Percentiles rank a stretch among this genome's conserved stretches.
Evolutionary conservation across 1,284 basidiomycete species (phyloP).

Genomic region (Rhodotorula sp.): DNA sequence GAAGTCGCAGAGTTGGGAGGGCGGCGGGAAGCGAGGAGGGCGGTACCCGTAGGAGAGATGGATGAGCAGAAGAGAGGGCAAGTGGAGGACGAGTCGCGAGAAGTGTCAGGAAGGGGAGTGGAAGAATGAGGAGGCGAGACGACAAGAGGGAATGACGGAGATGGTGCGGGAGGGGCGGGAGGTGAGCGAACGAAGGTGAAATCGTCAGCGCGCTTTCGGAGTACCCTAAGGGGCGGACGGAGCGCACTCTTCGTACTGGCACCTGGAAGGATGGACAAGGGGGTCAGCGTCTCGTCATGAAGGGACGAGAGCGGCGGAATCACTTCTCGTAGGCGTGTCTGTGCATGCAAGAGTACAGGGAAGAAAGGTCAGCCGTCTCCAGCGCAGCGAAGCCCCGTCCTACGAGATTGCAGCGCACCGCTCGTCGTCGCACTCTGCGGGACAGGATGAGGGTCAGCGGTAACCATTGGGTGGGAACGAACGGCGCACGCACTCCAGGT

Average conservation of each 20-base stretch:
- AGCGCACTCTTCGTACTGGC: slow-evolving; percentile 45
- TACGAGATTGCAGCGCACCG: slow-evolving; percentile 17
- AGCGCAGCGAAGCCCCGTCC: neutral
- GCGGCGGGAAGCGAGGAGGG: neutral
- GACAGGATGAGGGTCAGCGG: neutral
- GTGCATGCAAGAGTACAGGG: neutral
- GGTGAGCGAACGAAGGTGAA: no score
- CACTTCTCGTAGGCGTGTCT: slow-evolving; percentile 46
- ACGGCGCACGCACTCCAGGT: slow-evolving; percentile 42
- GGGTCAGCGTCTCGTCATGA: neutral
- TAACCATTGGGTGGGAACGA: neutral
- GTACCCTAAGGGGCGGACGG: neutral
- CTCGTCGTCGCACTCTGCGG: slow-evolving; percentile 44
- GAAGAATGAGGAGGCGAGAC: neutral
- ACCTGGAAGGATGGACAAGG: slow-evolving; percentile 21
- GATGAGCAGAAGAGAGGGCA: no score
- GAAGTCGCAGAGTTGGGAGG: neutral
- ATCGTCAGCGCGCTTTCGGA: no score
- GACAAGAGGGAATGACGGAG: no score
- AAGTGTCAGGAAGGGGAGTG: neutral
- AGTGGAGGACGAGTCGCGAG: no score
- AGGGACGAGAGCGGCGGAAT: neutral
- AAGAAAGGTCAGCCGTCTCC: neutral
- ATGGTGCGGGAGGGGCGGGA: neutral
- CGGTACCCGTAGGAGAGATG: neutral